Base-by-base conservation (phyloP, 2,329 filamentous ascomycete genomes). In the Camillea tinctor region DNA sequence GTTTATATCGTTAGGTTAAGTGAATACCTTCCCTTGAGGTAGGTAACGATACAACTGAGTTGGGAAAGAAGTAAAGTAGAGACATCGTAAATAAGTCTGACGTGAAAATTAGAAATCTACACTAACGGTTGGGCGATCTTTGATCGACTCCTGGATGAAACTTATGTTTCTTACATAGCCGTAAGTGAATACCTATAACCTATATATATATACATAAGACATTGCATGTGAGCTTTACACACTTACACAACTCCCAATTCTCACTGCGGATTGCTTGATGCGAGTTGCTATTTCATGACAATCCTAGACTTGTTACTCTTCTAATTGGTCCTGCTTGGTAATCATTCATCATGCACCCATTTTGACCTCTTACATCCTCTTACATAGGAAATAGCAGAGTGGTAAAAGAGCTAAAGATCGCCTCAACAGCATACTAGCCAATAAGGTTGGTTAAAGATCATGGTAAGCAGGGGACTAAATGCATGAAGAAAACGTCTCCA, bases 301-400 rank as follows among this genome's bases (percentile, higher is more conserved):
- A 40, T 40, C 15, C 15, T 13, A 40, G 15, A 4, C 36, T 40
- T 17, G 36, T 40, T 40, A 11, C 9, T 4, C 36, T 40, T 40
- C 36, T 40, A 3, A 40, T 40, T 40, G 36, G 36, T 13, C 36
- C 36, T 40, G n/a, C 51, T 23, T 52, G 21, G 58, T 59, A 60
- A 54, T 60, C 54, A 58, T 61, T 55, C 57, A 49, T 64, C 53
- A 64, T 64, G 64, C 60, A 62, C n/a, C 50, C n/a, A 57, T 51
- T 56, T 49, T 59, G 57, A 40, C 36, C 9, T 40, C 15, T 5
- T 40, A 4, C 24, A 17, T 40, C 9, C 15, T 5, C 36, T 13
- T 3, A 40, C 36, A 40, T 17, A 5, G 15, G 36, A 40, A 40
- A 40, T 3, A 40, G 36, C 36, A 40, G 13, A 44, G 13, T 11